phyloP scores from a whole-genome alignment of 768 basidiomycete species.

The Mycena olivaceomarginata region DNA sequence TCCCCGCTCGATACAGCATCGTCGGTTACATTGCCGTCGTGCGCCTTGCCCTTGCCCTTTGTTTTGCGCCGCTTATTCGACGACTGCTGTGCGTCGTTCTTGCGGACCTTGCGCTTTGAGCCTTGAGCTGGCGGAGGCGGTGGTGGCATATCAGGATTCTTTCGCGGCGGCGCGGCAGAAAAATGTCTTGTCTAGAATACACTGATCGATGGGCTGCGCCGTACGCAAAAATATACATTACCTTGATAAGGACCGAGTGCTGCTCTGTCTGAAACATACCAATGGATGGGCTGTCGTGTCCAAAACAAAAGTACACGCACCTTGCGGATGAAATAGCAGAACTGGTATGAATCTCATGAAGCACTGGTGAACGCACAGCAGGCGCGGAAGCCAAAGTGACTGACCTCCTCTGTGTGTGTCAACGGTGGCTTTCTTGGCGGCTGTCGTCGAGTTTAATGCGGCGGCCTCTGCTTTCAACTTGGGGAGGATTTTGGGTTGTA shows the following conservation, averaged over 20 bases:
- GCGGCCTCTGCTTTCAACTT: constrained; percentile 80
- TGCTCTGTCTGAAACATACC: neutral
- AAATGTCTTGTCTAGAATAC: constrained; percentile 61
- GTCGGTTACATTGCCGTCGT: constrained; percentile 48
- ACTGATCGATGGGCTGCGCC: neutral
- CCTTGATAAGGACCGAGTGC: constrained; percentile 62
- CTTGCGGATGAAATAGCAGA: constrained; percentile 92
- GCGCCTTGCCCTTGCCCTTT: constrained; percentile 57
- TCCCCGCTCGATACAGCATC: constrained; percentile 45
- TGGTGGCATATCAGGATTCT: constrained; percentile 24
- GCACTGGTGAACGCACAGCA: constrained; percentile 21
- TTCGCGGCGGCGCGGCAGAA: constrained; percentile 53
- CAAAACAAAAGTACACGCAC: constrained; percentile 59
- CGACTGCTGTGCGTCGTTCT: constrained; percentile 46
- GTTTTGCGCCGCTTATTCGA: constrained; percentile 60
- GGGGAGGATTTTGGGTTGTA: constrained; percentile 82
- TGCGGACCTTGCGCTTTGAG: constrained; percentile 42
- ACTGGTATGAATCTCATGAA: constrained; percentile 87
- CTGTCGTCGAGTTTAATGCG: constrained; percentile 59
- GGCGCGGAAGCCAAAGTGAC: constrained; percentile 39
- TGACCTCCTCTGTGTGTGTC: constrained; percentile 92
- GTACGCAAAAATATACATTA: constrained; percentile 50
- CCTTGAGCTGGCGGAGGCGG: constrained; percentile 25
- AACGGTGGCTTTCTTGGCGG: constrained; percentile 81
- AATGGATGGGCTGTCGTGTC: constrained; percentile 1